Base-by-base conservation (phyloP, 108 stramenopile genomes). In the Hondaea fermentalgiana region DNA sequence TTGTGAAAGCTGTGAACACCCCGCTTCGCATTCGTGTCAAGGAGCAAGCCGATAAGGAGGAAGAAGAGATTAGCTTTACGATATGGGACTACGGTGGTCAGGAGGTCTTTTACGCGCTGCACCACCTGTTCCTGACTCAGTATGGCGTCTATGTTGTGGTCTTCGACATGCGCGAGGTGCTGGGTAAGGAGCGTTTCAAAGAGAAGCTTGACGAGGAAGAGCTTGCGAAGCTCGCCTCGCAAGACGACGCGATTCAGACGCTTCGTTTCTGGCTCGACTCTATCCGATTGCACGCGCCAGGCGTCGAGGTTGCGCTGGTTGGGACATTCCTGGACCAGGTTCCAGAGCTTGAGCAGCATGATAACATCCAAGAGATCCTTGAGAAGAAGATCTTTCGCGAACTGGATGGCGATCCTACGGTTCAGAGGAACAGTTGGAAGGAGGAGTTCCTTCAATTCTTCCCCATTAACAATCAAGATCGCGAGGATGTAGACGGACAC, bases 1-100 rank as follows among this genome's bases (percentile, higher is more conserved):
- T 57, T 14, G 8, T 2, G 55, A 8, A 14, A 57, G 55, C 55
- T 14, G 55, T 57, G 12, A 57, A 14, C 12, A 57, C 55, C 55
- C 55, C 55, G 55, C 55, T 57, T 8, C 55, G 55, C 12, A 14
- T 57, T 57, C 55, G 55, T 14, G 55, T 57, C 55, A 57, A 57
- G 55, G 55, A 57, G 55, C 12, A 57, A 14, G 55, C 12, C 2
- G 55, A 2, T 0, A 57, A 57, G 55, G 55, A 14, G 55, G 55
- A 57, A 8, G 55, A 57, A 14, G 64, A 88, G 60, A 23, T 88
- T 5, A 43, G 59, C 29, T 44, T 88, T 21, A 60, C 35, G 21
- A 88, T 88, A 58, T 88, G 87, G 87, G 87, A 88, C 87, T 88
- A 88, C 59, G 87, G 87, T 29, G 87, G 87, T 25, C 87, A 88